These are phyloP conservation scores for Periconia digitata DNA, from an alignment of 2,329 filamentous ascomycete genomes.

Conservation along the genomic window DNA sequence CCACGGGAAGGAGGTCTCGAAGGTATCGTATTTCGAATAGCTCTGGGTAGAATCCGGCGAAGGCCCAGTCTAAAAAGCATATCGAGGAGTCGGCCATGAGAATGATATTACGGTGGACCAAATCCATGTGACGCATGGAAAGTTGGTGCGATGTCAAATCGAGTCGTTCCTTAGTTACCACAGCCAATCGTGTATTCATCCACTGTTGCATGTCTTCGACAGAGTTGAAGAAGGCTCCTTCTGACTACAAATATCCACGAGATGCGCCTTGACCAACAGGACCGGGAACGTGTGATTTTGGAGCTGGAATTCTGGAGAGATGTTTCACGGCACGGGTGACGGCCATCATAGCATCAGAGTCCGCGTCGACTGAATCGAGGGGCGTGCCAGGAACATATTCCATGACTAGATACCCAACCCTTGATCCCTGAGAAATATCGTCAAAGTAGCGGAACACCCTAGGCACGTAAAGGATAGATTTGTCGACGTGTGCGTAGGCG, in stretches of 20 bases:
- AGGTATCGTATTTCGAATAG: constrained; percentile 8
- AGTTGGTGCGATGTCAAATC: background rate
- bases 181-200: constrained; percentile 6
- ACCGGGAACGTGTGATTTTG: constrained; percentile 4
- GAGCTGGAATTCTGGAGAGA: constrained; percentile 5
- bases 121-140: constrained; percentile 11
- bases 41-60: constrained; percentile 12
- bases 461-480: constrained; percentile 3
- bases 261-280: constrained; percentile 1
- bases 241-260: constrained; percentile 7
- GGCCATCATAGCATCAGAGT: background rate
- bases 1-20: background rate
- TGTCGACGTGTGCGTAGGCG: constrained; percentile 3
- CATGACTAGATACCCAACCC: constrained; percentile 8
- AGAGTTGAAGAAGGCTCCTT: constrained; percentile 1
- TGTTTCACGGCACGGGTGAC: constrained; percentile 4
- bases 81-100: constrained; percentile 3
- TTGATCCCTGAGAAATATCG: background rate
- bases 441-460: constrained; percentile 5
- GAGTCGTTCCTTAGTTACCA: constrained; percentile 1
- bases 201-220: constrained; percentile 7
- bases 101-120: constrained; percentile 9
- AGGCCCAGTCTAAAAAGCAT: constrained; percentile 13
- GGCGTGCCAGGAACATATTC: constrained; percentile 6
- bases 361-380: constrained; percentile 1